These are phyloP conservation scores for Pyrenochaeta sp. DNA, from an alignment of 2,329 filamentous ascomycete genomes.

Conservation along the genomic window DNA sequence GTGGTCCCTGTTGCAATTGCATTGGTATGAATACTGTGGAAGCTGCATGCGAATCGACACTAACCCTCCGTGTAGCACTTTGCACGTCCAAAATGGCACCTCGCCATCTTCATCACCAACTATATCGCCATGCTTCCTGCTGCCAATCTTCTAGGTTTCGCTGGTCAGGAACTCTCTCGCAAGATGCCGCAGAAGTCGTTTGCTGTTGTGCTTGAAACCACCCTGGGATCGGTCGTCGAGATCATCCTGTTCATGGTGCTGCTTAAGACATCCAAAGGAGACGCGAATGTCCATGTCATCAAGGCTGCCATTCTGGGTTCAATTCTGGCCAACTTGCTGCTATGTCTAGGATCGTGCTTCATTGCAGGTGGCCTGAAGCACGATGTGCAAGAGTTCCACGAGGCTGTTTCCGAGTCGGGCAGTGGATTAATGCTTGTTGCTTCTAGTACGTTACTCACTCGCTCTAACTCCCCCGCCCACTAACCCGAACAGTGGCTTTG, in stretches of 20 bases:
- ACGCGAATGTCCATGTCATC: constrained; percentile 70
- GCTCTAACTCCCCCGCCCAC: not conserved
- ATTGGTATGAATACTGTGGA: constrained; percentile 55
- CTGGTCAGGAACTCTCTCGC: constrained; percentile 74
- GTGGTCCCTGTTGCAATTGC: constrained; percentile 76
- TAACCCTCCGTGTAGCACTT: constrained; percentile 53
- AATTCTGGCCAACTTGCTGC: constrained; percentile 80
- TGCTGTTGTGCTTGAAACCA: constrained; percentile 67
- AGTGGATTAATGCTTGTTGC: constrained; percentile 80
- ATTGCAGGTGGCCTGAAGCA: constrained; percentile 75
- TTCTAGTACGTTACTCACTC: constrained; percentile 60
- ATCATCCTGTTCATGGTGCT: constrained; percentile 84
- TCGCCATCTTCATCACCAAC: constrained; percentile 73
- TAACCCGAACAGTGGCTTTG: constrained; percentile 53
- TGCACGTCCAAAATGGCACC: constrained; percentile 63
- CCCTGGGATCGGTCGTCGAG: constrained; percentile 78
- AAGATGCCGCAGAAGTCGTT: constrained; percentile 77
- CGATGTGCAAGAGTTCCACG: constrained; percentile 75
- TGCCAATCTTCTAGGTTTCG: constrained; percentile 79
- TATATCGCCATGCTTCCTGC: constrained; percentile 82
- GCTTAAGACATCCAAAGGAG: constrained; percentile 58
- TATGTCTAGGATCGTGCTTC: constrained; percentile 84
- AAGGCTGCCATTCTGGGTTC: constrained; percentile 85
- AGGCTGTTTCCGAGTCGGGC: constrained; percentile 80
- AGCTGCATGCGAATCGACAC: not conserved